Evolutionary conservation across 2,329 filamentous ascomycete species (phyloP), one percentile per base, ranked within the genome.

Genomic region (Tolypocladium amazonense): DNA sequence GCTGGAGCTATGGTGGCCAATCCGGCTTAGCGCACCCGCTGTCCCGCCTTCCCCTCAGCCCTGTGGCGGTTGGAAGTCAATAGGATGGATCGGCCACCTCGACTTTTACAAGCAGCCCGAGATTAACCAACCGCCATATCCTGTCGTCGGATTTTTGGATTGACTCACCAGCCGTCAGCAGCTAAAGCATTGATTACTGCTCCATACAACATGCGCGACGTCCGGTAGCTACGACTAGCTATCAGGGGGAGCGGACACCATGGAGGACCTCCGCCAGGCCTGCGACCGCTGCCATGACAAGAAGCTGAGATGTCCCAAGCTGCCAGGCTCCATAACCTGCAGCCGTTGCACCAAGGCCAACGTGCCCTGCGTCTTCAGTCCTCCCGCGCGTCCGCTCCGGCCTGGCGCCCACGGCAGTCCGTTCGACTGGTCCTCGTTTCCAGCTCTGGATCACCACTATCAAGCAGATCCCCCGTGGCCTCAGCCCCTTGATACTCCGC

Each of bases 241-340:
- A 12, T n/a, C 3, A 30, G 14, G 14, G 14, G 27, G 18, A 33
- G 27, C 2, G 25, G 15, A 33, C 18, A n/a, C 23, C 45, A 58
- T 54, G 57, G 45, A 58, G 14, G 35, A 54, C 35, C 57, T 58
- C 41, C 38, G 30, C 30, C 67, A 70, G 37, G 73, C 75, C 18
- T 78, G 75, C 61, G 75, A 77, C 65, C 69, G 78, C 47, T 80
- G 78, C 47, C 77, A 80, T 61, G 70, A 71, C 23, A 78, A 81
- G 45, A 80, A 80, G 65, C 68, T 79, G 15, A 72, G 72, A 65
- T 81, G 78, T 57, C 74, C 75, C 6, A 77, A 77, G 58, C 68
- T 71, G 35, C 60, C 69, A 0, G 73, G 72, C 0, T 70, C 70
- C 35, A 59, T 66, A 7, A 65, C 66, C 14, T 81, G 77, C 62